phyloP scores from a whole-genome alignment of 108 stramenopile genomes.

The Conticribra guillardii region DNA sequence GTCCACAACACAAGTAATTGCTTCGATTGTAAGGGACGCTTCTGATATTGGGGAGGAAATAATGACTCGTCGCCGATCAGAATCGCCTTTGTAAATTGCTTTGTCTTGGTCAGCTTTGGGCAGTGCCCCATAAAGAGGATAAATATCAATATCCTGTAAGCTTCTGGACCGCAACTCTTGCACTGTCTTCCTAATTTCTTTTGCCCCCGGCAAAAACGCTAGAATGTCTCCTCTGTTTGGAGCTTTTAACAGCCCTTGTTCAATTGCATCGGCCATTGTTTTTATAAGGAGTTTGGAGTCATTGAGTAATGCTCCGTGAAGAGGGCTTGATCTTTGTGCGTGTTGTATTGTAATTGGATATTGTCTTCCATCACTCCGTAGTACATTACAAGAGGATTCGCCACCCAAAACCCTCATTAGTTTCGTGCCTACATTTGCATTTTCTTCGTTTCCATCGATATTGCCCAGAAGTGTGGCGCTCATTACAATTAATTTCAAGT shows the following conservation, averaged over 20 bases:
- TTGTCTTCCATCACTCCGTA: conserved; percentile 61
- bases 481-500: conserved; percentile 65
- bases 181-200: conserved; percentile 78
- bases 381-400: conserved; percentile 40
- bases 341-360: conserved; percentile 62
- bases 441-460: conserved; percentile 8
- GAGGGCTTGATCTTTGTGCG: conserved; percentile 38
- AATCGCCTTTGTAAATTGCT: conserved; percentile 49
- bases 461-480: conserved; percentile 67
- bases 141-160: conserved; percentile 40
- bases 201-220: conserved; percentile 83
- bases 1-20: conserved; percentile 83
- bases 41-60: conserved; percentile 87
- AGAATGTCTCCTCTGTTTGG: conserved; percentile 76
- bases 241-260: conserved; percentile 49
- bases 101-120: conserved; percentile 70
- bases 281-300: conserved; percentile 55
- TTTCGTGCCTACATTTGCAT: conserved; percentile 26
- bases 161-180: conserved; percentile 44
- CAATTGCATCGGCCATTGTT: conserved; percentile 52
- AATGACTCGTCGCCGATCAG: conserved; percentile 59
- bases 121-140: conserved; percentile 76
- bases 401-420: conserved; percentile 54
- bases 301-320: conserved; percentile 44
- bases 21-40: conserved; percentile 83